Evolutionary conservation across 495 filamentous ascomycete species (phyloP).

Genomic region (Podospora bellae-mahoneyi): DNA sequence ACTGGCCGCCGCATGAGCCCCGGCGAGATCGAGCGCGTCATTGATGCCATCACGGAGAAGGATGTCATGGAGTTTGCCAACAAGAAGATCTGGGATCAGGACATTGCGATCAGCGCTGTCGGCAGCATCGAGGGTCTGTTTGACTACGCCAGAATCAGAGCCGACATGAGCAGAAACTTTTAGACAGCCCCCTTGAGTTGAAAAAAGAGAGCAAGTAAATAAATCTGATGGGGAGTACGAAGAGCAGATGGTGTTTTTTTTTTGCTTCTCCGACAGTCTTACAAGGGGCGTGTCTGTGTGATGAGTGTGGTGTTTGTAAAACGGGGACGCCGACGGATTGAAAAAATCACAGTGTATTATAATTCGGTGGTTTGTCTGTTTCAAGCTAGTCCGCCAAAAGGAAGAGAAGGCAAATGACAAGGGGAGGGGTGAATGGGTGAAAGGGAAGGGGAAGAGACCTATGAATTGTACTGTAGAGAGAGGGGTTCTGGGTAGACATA

Average conservation of each 20-base stretch:
- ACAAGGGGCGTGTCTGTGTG: background rate
- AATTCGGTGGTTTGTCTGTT: slow-evolving; percentile 17
- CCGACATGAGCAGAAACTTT: slow-evolving; percentile 84
- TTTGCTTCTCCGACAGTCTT: background rate
- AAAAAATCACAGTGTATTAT: slow-evolving; percentile 33
- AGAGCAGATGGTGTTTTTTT: background rate
- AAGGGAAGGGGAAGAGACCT: slow-evolving; percentile 3
- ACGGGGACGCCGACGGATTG: slow-evolving; percentile 9
- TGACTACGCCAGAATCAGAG: slow-evolving; percentile 84
- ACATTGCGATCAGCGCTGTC: slow-evolving; percentile 87
- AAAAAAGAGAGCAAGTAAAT: slow-evolving; percentile 2
- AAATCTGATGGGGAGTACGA: slow-evolving; percentile 1
- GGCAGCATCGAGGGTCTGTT: slow-evolving; percentile 87
- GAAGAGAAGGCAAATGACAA: background rate
- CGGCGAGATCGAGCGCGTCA: slow-evolving; percentile 88
- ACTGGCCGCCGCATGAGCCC: slow-evolving; percentile 87
- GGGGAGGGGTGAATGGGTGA: background rate
- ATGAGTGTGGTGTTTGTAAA: background rate
- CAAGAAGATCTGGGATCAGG: slow-evolving; percentile 92
- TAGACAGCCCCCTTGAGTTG: slow-evolving; percentile 19
- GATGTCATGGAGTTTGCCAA: slow-evolving; percentile 94
- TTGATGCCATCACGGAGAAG: slow-evolving; percentile 87
- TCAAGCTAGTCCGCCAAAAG: background rate
- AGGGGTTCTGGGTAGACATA: slow-evolving; percentile 32
- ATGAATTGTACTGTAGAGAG: slow-evolving; percentile 36